Evolutionary conservation across 768 basidiomycete species (phyloP).

Genomic region (Panus rudis): DNA sequence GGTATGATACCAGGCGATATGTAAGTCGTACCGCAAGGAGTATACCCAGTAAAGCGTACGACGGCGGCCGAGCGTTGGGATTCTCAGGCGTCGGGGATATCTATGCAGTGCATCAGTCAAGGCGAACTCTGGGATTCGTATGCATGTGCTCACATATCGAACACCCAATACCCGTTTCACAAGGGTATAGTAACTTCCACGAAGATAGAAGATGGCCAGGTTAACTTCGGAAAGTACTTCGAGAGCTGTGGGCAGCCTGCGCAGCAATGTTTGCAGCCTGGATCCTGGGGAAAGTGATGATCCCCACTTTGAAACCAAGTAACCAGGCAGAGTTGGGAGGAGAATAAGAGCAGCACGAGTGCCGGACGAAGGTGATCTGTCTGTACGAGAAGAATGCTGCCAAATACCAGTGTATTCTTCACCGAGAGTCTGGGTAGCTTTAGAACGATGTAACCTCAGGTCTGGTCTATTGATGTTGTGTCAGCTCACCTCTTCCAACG

Average conservation of each 20-base stretch:
- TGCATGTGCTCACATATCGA: slow-evolving; percentile 46
- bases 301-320: slow-evolving; percentile 48
- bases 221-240: slow-evolving; percentile 64
- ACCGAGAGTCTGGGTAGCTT: slow-evolving; percentile 79
- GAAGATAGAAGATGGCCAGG: slow-evolving; percentile 73
- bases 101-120: slow-evolving; percentile 29
- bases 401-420: slow-evolving; percentile 88
- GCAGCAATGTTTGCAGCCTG: slow-evolving; percentile 25
- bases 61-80: slow-evolving; percentile 69
- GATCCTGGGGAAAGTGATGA: slow-evolving; percentile 28
- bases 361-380: slow-evolving; percentile 37
- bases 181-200: slow-evolving; percentile 73
- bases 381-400: slow-evolving; percentile 47
- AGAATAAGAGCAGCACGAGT: slow-evolving; percentile 51
- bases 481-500: slow-evolving; percentile 55
- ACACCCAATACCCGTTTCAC: slow-evolving; percentile 61
- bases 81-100: slow-evolving; percentile 67
- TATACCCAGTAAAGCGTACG: slow-evolving; percentile 80
- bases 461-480: background rate
- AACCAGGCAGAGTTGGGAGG: slow-evolving; percentile 60
- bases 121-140: background rate
- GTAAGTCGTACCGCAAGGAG: slow-evolving; percentile 59
- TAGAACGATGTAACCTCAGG: slow-evolving; percentile 1
- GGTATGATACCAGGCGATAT: slow-evolving; percentile 47
- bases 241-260: slow-evolving; percentile 40